phyloP scores from a whole-genome alignment of 768 basidiomycete species.

The Mycena rosella region DNA sequence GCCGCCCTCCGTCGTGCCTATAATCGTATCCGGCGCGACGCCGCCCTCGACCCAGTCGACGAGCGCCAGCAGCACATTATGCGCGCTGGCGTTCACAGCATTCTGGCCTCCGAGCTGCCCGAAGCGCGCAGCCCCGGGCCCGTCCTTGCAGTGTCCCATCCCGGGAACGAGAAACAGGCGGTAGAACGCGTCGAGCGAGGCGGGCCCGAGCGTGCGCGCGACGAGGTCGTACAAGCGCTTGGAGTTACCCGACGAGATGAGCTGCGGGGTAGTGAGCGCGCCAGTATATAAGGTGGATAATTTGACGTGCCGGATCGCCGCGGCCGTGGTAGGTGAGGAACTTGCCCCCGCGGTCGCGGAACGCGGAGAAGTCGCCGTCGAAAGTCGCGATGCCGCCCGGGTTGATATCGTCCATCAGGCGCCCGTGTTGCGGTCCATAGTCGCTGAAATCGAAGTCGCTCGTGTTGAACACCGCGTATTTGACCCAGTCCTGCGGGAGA shows the following conservation, averaged over 20 bases:
- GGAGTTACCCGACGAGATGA: slow-evolving; percentile 40
- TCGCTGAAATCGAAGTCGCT: slow-evolving; percentile 23
- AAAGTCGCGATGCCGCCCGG: slow-evolving; percentile 35
- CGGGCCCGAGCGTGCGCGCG: slow-evolving; percentile 33
- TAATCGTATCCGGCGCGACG: slow-evolving; percentile 20
- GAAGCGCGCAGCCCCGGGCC: slow-evolving; percentile 33
- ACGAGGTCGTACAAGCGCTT: slow-evolving; percentile 39
- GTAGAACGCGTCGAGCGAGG: slow-evolving; percentile 39
- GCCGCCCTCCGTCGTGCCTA: slow-evolving; percentile 10
- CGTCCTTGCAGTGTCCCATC: slow-evolving; percentile 42
- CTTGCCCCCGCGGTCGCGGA: slow-evolving; percentile 42
- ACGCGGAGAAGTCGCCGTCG: slow-evolving; percentile 36
- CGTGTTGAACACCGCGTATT: slow-evolving; percentile 26
- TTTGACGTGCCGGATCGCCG: slow-evolving; percentile 10
- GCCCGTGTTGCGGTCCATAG: slow-evolving; percentile 24
- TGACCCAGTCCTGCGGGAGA: slow-evolving; percentile 20
- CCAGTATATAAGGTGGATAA: not conserved
- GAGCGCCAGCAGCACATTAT: slow-evolving; percentile 23
- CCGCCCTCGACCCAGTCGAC: slow-evolving; percentile 34
- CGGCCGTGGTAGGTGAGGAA: slow-evolving; percentile 42
- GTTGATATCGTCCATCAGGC: slow-evolving; percentile 15
- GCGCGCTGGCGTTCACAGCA: not conserved
- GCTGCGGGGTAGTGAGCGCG: slow-evolving; percentile 14
- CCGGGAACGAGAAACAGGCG: slow-evolving; percentile 44
- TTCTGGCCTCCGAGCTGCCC: slow-evolving; percentile 26